A percentile compares a stretch with the other conserved stretches of the same genome.
Conservation (phyloP, 176 grass and related monocot genomes). For the Poa pratensis region DNA sequence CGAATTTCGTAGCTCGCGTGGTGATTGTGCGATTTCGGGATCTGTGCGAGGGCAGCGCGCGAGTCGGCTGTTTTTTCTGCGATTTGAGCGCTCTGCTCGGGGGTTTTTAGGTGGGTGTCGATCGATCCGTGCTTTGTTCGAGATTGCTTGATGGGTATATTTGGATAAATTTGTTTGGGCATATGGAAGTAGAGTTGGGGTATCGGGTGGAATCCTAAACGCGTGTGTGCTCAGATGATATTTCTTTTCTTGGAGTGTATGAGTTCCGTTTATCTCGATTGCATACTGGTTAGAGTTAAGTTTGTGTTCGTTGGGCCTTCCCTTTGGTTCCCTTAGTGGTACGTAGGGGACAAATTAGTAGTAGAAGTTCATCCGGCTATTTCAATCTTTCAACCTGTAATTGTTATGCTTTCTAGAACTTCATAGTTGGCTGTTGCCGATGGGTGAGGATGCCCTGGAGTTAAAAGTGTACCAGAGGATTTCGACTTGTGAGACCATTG, state of each 20-base stretch:
- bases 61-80: neutral
- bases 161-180: neutral
- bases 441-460: neutral
- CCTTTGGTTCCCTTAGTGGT: neutral
- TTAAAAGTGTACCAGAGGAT: too few relatives aligned
- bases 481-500: too few relatives aligned
- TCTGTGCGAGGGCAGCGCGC: slow-evolving; percentile 1
- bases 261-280: neutral
- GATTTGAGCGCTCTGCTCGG: neutral
- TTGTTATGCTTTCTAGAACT: neutral
- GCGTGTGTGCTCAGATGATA: neutral
- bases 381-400: neutral
- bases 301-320: neutral
- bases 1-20: neutral
- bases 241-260: neutral
- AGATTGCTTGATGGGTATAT: neutral
- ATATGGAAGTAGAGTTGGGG: neutral
- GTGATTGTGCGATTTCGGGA: neutral
- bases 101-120: neutral
- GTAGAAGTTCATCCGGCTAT: neutral
- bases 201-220: neutral
- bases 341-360: neutral
- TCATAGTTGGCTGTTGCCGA: neutral
- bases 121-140: slow-evolving; percentile 19
- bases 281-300: neutral